Evolutionary conservation across 352 stramenopile species (phyloP).

Genomic region (Pythium brachiatum): DNA sequence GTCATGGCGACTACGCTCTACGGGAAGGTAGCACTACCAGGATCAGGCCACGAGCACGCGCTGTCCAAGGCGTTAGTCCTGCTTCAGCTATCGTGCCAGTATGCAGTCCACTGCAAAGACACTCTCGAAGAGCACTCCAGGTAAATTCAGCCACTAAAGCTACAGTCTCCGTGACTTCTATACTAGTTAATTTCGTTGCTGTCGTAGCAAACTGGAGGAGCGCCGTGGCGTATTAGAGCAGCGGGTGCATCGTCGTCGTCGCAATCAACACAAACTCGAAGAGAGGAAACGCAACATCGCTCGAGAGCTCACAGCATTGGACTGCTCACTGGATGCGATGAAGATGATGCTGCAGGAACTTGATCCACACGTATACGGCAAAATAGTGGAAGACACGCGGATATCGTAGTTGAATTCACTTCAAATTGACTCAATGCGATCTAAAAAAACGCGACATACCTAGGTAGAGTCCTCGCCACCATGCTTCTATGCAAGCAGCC

Average conservation of each 20-base stretch:
- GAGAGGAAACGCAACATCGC: slow-evolving; percentile 27
- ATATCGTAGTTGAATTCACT: background rate
- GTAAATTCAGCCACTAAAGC: slow-evolving; percentile 19
- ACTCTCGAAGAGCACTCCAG: slow-evolving; percentile 33
- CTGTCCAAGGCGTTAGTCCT: slow-evolving; percentile 17
- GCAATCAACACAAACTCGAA: background rate
- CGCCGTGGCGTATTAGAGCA: background rate
- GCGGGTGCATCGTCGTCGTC: background rate
- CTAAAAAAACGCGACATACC: background rate
- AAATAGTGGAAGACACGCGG: background rate
- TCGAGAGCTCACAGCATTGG: slow-evolving; percentile 35
- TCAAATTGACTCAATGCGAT: background rate
- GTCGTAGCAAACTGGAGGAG: slow-evolving; percentile 21
- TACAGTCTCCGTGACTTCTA: no score
- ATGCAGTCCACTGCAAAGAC: slow-evolving; percentile 41
- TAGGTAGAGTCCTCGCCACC: no score
- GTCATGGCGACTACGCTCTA: slow-evolving; percentile 42
- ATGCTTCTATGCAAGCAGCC: no score
- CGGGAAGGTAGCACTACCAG: background rate
- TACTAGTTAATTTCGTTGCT: background rate
- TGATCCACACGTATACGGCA: slow-evolving; percentile 27
- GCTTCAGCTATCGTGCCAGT: slow-evolving; percentile 67
- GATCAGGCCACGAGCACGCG: background rate
- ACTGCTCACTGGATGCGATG: slow-evolving; percentile 38
- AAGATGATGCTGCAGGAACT: slow-evolving; percentile 40